Conservation (phyloP, 176 grass and related monocot genomes). For the Secale cereale region DNA sequence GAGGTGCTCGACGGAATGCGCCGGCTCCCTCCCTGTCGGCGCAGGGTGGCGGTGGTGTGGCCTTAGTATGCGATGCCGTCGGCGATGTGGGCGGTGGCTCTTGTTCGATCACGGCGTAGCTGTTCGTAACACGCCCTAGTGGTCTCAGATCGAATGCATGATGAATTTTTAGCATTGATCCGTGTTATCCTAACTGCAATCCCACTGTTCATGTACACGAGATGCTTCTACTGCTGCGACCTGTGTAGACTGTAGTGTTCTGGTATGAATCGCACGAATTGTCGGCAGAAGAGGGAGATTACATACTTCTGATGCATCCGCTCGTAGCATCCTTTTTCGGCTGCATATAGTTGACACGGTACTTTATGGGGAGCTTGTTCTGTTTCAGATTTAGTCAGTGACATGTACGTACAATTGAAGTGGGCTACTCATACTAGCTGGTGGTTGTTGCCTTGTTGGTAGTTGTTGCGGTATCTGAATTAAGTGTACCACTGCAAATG, state of each 20-base stretch:
- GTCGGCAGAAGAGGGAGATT: background rate
- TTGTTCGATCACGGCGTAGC: background rate
- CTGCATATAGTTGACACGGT: background rate
- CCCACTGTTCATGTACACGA: background rate
- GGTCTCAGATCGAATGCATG: background rate
- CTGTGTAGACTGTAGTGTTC: background rate
- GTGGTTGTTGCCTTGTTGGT: slow-evolving; percentile 6
- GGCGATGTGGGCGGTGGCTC: background rate
- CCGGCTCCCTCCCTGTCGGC: background rate
- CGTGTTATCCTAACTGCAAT: background rate
- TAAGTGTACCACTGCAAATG: background rate
- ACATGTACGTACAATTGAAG: background rate
- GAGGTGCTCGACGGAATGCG: slow-evolving; percentile 7
- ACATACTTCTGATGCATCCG: background rate
- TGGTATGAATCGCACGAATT: background rate
- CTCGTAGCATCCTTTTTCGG: background rate
- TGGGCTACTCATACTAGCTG: background rate
- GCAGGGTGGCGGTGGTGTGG: background rate
- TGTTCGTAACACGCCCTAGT: background rate
- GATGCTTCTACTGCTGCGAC: background rate
- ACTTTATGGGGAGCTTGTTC: background rate
- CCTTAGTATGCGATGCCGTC: background rate
- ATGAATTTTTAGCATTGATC: background rate
- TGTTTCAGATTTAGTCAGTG: background rate
- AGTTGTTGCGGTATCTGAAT: background rate